A percentile compares a stretch with the other conserved stretches of the same genome.
These are phyloP conservation scores for Beauveria sp. DNA, from an alignment of 2,329 filamentous ascomycete genomes.

Conservation along the genomic window DNA sequence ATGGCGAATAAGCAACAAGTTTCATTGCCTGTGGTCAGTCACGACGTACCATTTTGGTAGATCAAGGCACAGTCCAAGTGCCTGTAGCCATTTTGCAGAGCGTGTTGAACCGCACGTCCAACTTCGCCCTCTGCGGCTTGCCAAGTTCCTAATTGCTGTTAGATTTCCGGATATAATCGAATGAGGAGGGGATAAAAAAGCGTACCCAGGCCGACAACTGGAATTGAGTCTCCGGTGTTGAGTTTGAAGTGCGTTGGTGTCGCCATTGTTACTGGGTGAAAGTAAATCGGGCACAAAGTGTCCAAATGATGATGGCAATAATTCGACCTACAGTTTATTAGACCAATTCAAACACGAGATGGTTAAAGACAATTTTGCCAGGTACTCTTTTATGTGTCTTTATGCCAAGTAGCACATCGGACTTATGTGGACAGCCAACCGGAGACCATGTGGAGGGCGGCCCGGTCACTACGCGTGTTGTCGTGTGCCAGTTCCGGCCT, in stretches of 20 bases:
- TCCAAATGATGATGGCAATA: too few relatives aligned
- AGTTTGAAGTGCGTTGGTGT: background rate
- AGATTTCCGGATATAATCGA: background rate
- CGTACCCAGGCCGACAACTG: background rate
- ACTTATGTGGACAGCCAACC: background rate
- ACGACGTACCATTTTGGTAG: constrained; percentile 56
- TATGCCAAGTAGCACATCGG: background rate
- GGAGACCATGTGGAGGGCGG: background rate
- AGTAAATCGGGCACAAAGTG: background rate
- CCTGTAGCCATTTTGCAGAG: constrained; percentile 49
- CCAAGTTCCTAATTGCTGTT: constrained; percentile 49
- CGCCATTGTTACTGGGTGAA: background rate
- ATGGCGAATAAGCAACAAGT: background rate
- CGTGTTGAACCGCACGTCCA: constrained; percentile 47
- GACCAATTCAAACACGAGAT: too few relatives aligned
- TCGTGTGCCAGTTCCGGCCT: background rate
- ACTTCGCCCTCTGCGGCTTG: constrained; percentile 54
- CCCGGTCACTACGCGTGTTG: background rate
- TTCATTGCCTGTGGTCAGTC: too few relatives aligned
- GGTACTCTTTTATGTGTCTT: background rate
- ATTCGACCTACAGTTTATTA: background rate
- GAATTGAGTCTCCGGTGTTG: background rate
- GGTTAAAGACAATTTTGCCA: background rate
- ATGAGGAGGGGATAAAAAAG: background rate
- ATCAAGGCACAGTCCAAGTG: constrained; percentile 67